Conservation (phyloP, 1,139 yeast genomes). For the Blastobotrys proliferans region DNA sequence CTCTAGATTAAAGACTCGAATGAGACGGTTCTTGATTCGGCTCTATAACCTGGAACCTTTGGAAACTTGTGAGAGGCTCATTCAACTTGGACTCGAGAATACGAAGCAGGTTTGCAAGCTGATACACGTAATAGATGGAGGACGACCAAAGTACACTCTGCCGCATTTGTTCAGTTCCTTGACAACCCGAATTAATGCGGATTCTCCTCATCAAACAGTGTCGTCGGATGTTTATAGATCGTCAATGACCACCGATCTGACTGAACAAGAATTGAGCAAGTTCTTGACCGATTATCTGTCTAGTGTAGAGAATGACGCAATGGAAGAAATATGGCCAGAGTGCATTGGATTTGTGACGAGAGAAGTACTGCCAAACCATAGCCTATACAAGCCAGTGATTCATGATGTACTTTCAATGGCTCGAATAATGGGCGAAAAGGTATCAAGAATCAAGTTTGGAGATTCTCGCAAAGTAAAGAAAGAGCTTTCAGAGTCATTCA, state of each 20-base stretch:
- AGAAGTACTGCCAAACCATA: slow-evolving; percentile 49
- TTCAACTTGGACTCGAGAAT: slow-evolving; percentile 38
- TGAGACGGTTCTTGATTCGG: slow-evolving; percentile 66
- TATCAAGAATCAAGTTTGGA: slow-evolving; percentile 56
- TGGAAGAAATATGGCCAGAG: slow-evolving; percentile 69
- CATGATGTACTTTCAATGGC: slow-evolving; percentile 51
- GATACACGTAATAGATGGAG: slow-evolving; percentile 77
- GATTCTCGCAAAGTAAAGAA: slow-evolving; percentile 56
- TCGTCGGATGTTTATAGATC: too few relatives aligned
- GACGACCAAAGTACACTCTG: slow-evolving; percentile 71
- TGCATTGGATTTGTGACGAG: slow-evolving; percentile 51
- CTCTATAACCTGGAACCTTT: slow-evolving; percentile 65
- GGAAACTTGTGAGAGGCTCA: slow-evolving; percentile 66
- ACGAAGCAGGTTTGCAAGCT: slow-evolving; percentile 43
- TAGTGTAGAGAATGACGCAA: slow-evolving; percentile 67
- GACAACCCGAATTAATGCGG: slow-evolving; percentile 39
- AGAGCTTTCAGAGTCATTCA: slow-evolving; percentile 64
- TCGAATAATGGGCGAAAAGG: slow-evolving; percentile 50
- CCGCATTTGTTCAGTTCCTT: slow-evolving; percentile 63
- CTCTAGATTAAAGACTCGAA: slow-evolving; percentile 64
- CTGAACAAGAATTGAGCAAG: slow-evolving; percentile 42
- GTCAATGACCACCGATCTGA: slow-evolving; percentile 42
- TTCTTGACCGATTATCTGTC: slow-evolving; percentile 58
- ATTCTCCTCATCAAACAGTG: slow-evolving; percentile 25
- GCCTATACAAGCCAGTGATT: slow-evolving; percentile 47